Percentiles rank a stretch among this genome's conserved stretches.
Evolutionary conservation across 1,284 basidiomycete species (phyloP).

Genomic region (Pseudozyma tsukubaensis): DNA sequence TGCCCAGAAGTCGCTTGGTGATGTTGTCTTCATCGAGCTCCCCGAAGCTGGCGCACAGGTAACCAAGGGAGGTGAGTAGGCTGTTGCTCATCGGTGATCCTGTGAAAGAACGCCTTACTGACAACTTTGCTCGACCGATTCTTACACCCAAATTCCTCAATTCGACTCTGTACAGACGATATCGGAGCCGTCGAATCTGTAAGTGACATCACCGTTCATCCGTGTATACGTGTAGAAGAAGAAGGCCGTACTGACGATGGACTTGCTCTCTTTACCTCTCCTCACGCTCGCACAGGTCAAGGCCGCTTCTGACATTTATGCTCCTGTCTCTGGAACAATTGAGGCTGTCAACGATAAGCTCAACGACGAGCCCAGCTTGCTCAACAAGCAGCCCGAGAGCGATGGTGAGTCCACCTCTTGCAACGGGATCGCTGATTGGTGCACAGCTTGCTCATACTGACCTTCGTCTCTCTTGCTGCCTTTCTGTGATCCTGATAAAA

Average conservation of each 20-base stretch:
- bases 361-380: slow-evolving; percentile 78
- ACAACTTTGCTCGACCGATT: neutral
- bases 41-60: slow-evolving; percentile 79
- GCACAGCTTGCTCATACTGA: neutral
- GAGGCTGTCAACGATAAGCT: slow-evolving; percentile 83
- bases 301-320: slow-evolving; percentile 96
- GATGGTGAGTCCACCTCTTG: slow-evolving; percentile 75
- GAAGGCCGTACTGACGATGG: slow-evolving; percentile 4
- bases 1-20: slow-evolving; percentile 90
- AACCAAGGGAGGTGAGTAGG: slow-evolving; percentile 78
- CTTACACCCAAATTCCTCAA: neutral
- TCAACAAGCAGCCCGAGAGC: slow-evolving; percentile 89
- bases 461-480: neutral
- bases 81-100: neutral
- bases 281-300: slow-evolving; percentile 73
- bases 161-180: slow-evolving; percentile 74
- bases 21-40: slow-evolving; percentile 97
- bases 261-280: neutral
- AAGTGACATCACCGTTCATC: slow-evolving; percentile 5
- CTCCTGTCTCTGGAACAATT: slow-evolving; percentile 87
- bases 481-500: slow-evolving; percentile 66
- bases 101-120: no score
- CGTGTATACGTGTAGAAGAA: no score
- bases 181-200: slow-evolving; percentile 96
- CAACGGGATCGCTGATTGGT: neutral